These are phyloP conservation scores for Climacium dendroides DNA, from an alignment of 225 moss, liverwort and hornwort species.

Conservation along the genomic window DNA sequence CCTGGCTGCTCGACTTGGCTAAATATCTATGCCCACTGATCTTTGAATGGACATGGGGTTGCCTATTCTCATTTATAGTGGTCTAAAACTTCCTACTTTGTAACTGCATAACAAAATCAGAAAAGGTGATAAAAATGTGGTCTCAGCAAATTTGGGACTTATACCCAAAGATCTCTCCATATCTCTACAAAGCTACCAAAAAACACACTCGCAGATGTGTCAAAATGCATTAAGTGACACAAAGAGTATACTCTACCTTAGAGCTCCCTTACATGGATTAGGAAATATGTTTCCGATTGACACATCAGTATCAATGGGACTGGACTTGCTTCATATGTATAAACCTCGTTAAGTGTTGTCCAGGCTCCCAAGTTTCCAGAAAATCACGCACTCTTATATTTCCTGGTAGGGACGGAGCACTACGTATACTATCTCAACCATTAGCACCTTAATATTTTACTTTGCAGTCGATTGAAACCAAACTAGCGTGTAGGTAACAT, in stretches of 20 bases:
- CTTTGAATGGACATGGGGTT: not conserved
- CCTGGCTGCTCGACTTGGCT: not conserved
- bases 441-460: not conserved
- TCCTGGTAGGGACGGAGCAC: not conserved
- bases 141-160: not conserved
- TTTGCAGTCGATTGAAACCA: not conserved
- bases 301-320: conserved; percentile 27
- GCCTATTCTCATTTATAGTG: not conserved
- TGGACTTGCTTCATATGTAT: not conserved
- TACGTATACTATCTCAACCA: not conserved
- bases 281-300: not conserved
- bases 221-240: not conserved
- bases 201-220: not conserved
- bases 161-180: not conserved
- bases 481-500: not conserved
- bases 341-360: not conserved
- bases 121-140: not conserved
- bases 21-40: not conserved
- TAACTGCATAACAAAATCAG: not conserved
- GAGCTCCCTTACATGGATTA: not conserved
- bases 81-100: too few species aligned
- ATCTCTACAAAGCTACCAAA: not conserved
- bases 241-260: not conserved
- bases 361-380: not conserved
- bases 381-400: not conserved